A percentile compares a stretch with the other conserved stretches of the same genome.
These are phyloP conservation scores for Eucalyptus sp. DNA, from an alignment of 345 rosid species.

Conservation along the genomic window DNA sequence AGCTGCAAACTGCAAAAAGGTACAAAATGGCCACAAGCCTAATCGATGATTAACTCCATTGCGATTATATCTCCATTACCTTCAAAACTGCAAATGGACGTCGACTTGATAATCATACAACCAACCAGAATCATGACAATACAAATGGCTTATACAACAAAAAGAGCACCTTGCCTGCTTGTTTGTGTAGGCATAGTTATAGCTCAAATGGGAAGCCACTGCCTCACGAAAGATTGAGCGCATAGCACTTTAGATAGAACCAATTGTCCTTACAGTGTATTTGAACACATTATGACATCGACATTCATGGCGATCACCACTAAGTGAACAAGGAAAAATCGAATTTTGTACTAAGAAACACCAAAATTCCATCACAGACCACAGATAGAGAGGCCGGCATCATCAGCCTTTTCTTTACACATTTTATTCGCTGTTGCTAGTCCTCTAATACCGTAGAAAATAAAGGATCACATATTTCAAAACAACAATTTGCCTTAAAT, in stretches of 20 bases:
- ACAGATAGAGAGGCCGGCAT: background rate
- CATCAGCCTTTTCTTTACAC: background rate
- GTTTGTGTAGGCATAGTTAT: background rate
- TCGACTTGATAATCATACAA: background rate
- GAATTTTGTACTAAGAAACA: background rate
- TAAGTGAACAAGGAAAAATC: background rate
- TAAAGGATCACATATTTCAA: background rate
- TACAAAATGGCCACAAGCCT: constrained; percentile 32
- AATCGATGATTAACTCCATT: background rate
- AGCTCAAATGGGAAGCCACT: background rate
- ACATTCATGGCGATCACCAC: background rate
- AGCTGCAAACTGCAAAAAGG: constrained; percentile 2
- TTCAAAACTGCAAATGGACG: background rate
- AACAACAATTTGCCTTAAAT: background rate
- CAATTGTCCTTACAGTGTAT: background rate
- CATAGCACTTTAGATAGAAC: background rate
- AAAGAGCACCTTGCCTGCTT: background rate
- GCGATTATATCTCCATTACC: background rate
- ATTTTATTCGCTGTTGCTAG: background rate
- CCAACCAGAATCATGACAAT: background rate
- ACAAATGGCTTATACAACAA: background rate
- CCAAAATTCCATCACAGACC: background rate
- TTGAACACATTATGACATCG: background rate
- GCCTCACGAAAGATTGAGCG: background rate
- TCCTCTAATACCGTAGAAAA: background rate